These are phyloP conservation scores for Rhodotorula diobovata DNA, from an alignment of 768 basidiomycete species.

Conservation along the genomic window DNA sequence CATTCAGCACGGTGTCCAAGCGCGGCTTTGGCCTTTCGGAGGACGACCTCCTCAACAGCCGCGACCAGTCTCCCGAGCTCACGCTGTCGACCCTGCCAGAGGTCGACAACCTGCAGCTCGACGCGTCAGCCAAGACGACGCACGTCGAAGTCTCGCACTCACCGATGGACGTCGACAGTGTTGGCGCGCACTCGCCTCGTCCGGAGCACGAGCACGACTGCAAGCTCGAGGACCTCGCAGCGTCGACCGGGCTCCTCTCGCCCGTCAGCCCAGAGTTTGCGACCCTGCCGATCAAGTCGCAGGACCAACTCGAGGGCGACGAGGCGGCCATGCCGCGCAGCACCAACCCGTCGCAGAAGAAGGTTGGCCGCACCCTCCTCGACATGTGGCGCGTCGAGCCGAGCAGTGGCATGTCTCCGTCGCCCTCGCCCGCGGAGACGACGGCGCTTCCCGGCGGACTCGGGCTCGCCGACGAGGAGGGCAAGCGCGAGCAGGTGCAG, in stretches of 20 bases:
- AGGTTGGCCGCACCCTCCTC: not conserved
- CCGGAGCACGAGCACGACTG: not conserved
- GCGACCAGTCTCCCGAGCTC: not conserved
- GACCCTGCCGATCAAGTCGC: not conserved
- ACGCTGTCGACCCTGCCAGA: too few relatives aligned
- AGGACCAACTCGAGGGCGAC: not conserved
- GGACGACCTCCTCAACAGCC: constrained; percentile 2
- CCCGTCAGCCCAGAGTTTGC: constrained; percentile 21
- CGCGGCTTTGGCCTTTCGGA: constrained; percentile 16
- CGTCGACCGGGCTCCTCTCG: constrained; percentile 1
- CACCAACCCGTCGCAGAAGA: not conserved
- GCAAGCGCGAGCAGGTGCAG: too few relatives aligned
- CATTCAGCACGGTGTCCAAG: too few relatives aligned
- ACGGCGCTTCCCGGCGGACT: too few relatives aligned
- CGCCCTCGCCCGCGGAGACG: too few relatives aligned
- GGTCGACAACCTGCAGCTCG: not conserved
- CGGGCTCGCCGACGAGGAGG: too few relatives aligned
- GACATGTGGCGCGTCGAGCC: not conserved
- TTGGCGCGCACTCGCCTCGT: not conserved
- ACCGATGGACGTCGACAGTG: not conserved
- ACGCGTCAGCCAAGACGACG: not conserved
- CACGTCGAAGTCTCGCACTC: not conserved
- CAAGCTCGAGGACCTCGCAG: not conserved
- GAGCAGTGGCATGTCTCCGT: not conserved
- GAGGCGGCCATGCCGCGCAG: not conserved